A percentile compares a stretch with the other conserved stretches of the same genome.
Conservation (phyloP, 371 early-diverging fungal species). For the Mucor saturninus region DNA sequence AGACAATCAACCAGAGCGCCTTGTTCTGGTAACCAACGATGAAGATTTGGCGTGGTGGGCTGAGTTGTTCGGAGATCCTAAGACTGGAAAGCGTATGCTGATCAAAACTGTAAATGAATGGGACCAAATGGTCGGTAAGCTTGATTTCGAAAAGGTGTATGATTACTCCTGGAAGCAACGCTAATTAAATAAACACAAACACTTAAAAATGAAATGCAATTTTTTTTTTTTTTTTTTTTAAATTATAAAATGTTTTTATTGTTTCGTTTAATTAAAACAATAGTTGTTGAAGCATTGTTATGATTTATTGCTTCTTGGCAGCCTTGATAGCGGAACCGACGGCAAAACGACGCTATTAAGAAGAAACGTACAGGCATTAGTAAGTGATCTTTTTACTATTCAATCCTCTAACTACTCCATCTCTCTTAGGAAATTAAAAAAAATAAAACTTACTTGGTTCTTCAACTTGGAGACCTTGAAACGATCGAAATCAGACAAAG, state of each 20-base stretch:
- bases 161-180: constrained; percentile 35
- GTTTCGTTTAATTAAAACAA: constrained; percentile 3
- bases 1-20: constrained; percentile 13
- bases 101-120: constrained; percentile 52
- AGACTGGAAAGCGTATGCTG: constrained; percentile 37
- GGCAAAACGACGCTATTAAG: constrained; percentile 50
- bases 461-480: constrained; percentile 92
- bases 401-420: background rate
- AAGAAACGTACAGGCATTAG: constrained; percentile 3
- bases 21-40: constrained; percentile 55
- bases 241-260: constrained; percentile 9
- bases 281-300: background rate
- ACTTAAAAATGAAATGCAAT: background rate
- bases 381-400: background rate
- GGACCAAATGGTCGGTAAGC: constrained; percentile 43
- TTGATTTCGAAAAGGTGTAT: constrained; percentile 36
- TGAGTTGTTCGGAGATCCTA: constrained; percentile 49
- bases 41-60: constrained; percentile 56
- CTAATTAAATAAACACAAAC: constrained; percentile 3
- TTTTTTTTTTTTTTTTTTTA: constrained; percentile 11
- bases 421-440: background rate
- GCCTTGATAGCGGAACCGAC: constrained; percentile 46
- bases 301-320: constrained; percentile 50
- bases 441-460: constrained; percentile 66
- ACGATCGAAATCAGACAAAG: constrained; percentile 94